phyloP scores from a whole-genome alignment of 495 filamentous ascomycete genomes.

The Penicillium ochrochloron region DNA sequence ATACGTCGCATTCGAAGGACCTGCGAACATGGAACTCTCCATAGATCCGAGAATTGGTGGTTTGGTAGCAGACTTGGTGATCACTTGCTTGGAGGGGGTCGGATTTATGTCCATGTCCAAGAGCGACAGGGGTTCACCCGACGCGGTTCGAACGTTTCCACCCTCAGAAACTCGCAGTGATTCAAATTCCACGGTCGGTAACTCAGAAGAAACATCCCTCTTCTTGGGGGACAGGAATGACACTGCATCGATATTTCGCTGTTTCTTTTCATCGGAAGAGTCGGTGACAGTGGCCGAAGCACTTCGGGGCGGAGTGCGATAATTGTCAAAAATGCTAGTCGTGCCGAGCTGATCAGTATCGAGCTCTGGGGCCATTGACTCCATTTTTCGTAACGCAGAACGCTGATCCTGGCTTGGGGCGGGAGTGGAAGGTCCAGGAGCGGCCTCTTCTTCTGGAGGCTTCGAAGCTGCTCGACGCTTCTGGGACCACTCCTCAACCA shows the following conservation, averaged over 20 bases:
- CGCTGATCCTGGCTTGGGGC: not conserved
- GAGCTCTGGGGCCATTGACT: not conserved
- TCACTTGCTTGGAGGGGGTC: not conserved
- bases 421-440: not conserved
- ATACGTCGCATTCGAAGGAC: not conserved
- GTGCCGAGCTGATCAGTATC: not conserved
- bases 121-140: not conserved
- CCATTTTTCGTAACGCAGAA: not conserved
- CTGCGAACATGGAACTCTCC: not conserved
- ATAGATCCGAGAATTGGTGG: not conserved
- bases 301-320: slow-evolving; percentile 1
- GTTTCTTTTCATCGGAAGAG: slow-evolving; percentile 1
- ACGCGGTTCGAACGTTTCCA: not conserved
- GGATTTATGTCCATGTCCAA: not conserved
- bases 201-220: not conserved
- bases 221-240: slow-evolving; percentile 1
- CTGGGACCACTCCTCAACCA: not conserved
- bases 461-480: not conserved
- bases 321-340: not conserved
- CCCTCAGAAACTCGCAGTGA: not conserved
- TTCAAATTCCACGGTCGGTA: not conserved
- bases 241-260: not conserved
- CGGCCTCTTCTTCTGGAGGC: not conserved
- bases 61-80: not conserved
- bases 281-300: not conserved